These are phyloP conservation scores for Prunus mira DNA, from an alignment of 306 rosid species.

Conservation along the genomic window DNA sequence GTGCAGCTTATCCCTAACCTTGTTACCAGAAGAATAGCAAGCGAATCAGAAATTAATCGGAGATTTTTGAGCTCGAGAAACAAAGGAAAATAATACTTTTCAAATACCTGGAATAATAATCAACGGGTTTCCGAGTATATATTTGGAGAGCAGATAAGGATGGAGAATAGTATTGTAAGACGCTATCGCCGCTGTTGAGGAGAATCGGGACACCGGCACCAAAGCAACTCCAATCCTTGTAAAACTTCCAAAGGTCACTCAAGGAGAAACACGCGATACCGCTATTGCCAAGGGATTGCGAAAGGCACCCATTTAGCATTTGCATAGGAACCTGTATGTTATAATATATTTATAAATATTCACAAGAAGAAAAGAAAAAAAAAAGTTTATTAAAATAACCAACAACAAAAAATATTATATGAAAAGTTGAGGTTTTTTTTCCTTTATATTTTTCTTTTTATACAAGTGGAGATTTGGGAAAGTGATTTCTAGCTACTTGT, in stretches of 20 bases:
- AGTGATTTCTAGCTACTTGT: no score
- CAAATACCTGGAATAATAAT: constrained; percentile 4
- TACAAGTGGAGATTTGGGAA: no score
- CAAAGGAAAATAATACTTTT: background rate
- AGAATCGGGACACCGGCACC: constrained; percentile 27
- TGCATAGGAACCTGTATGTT: background rate
- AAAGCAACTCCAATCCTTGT: constrained; percentile 7
- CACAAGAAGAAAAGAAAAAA: no score
- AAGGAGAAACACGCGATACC: constrained; percentile 6
- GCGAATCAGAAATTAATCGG: background rate
- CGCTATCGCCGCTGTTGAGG: constrained; percentile 17
- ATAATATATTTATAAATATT: no score
- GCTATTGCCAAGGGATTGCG: background rate
- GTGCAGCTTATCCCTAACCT: background rate
- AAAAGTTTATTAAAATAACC: background rate
- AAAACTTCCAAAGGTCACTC: constrained; percentile 12
- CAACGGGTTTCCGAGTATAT: background rate
- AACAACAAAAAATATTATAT: no score
- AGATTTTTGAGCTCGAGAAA: background rate
- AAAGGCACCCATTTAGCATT: background rate
- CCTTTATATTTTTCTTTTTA: no score
- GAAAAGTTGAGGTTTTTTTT: no score
- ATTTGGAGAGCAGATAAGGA: constrained; percentile 32
- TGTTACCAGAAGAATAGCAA: background rate
- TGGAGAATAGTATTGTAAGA: constrained; percentile 24